These are phyloP conservation scores for Clarireedia monteithiana DNA, from an alignment of 2,329 filamentous ascomycete species.

Conservation along the genomic window DNA sequence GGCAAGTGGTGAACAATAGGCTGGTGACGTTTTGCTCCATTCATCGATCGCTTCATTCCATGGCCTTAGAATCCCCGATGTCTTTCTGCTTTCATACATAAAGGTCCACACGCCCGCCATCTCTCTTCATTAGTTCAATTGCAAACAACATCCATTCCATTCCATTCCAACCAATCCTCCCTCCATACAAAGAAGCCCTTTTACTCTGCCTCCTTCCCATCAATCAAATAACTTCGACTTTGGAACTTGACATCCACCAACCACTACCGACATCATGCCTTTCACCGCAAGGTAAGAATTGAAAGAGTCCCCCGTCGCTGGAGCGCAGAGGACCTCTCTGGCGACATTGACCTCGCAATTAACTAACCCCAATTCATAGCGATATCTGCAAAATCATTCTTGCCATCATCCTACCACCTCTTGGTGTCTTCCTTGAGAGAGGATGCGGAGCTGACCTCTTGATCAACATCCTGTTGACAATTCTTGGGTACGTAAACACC, in stretches of 20 bases:
- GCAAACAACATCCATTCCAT: background rate
- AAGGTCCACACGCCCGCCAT: background rate
- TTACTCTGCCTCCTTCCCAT: background rate
- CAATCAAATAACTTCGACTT: constrained; percentile 1
- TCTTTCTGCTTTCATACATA: background rate
- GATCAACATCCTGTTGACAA: constrained; percentile 58
- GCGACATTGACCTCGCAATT: background rate
- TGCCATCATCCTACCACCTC: constrained; percentile 79
- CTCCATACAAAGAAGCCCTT: constrained; percentile 2
- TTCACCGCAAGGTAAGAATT: constrained; percentile 47
- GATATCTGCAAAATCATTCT: constrained; percentile 79
- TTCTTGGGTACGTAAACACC: constrained; percentile 40
- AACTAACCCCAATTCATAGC: constrained; percentile 33
- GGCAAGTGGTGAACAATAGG: background rate
- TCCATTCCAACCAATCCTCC: background rate
- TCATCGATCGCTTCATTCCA: background rate
- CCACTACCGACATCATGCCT: constrained; percentile 35
- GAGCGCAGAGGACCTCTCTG: background rate
- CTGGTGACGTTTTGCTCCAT: background rate
- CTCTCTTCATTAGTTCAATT: background rate
- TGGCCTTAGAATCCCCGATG: background rate
- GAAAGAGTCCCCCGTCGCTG: background rate
- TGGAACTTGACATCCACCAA: background rate
- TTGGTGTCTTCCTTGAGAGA: constrained; percentile 88
- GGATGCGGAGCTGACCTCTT: constrained; percentile 80